A percentile compares a stretch with the other conserved stretches of the same genome.
phyloP scores from a whole-genome alignment of 441 rosid species.

The Erysimum cheiri region DNA sequence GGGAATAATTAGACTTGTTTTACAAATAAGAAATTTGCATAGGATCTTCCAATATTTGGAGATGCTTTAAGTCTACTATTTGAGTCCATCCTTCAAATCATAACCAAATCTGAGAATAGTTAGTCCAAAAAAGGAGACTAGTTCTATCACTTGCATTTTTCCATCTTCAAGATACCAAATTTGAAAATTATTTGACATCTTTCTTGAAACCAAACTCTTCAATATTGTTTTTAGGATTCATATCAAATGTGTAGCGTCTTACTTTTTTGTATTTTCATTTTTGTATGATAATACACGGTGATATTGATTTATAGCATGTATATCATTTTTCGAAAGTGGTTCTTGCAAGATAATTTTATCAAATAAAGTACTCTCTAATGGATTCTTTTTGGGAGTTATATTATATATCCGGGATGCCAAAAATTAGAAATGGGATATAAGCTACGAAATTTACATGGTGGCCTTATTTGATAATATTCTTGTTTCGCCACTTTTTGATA shows the following conservation, averaged over 20 bases:
- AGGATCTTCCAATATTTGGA: neutral
- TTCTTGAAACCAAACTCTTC: neutral
- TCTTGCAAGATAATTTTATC: constrained; percentile 9
- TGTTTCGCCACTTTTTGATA: constrained; percentile 19
- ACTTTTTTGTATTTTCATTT: neutral
- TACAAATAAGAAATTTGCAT: neutral
- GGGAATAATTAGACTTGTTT: neutral
- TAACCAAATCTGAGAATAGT: constrained; percentile 19
- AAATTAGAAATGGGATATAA: constrained; percentile 3
- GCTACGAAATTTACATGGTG: constrained; percentile 22
- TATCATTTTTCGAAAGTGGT: constrained; percentile 1
- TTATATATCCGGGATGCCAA: neutral
- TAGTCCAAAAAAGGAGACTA: neutral
- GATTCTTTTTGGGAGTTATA: constrained; percentile 9
- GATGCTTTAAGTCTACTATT: neutral
- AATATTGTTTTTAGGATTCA: neutral
- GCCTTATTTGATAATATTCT: constrained; percentile 30
- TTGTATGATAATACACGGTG: neutral
- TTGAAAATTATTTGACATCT: neutral
- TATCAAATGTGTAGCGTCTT: neutral
- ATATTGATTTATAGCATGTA: neutral
- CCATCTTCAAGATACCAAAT: constrained; percentile 15
- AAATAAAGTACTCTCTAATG: constrained; percentile 10
- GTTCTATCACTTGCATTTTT: constrained; percentile 1
- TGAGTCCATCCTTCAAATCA: neutral